Conservation (phyloP, 192 early-diverging fungal genomes). For the Piromyces sp. region DNA sequence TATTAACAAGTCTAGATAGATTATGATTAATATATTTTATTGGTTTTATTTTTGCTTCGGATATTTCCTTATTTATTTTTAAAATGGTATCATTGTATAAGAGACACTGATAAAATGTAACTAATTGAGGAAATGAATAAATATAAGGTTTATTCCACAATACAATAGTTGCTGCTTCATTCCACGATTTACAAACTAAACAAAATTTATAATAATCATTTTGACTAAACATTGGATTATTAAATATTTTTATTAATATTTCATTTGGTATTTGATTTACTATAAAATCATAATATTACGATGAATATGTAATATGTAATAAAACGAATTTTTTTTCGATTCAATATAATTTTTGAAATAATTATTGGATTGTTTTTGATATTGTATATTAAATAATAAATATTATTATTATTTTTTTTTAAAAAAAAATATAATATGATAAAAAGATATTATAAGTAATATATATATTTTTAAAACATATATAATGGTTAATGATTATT, state of each 20-base stretch:
- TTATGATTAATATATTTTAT: not conserved
- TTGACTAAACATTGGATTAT: not conserved
- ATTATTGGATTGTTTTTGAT: too few relatives aligned
- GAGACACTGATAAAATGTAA: not conserved
- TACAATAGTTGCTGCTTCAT: not conserved
- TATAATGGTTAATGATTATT: too few relatives aligned
- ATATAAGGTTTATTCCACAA: not conserved
- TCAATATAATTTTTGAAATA: too few relatives aligned
- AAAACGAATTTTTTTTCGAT: too few relatives aligned
- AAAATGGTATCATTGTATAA: not conserved
- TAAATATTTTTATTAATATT: not conserved
- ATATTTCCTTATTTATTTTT: not conserved
- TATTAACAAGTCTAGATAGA: not conserved
- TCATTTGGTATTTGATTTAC: not conserved
- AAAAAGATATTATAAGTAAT: too few relatives aligned
- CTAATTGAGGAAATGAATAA: not conserved
- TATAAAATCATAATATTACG: not conserved
- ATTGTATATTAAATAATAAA: too few relatives aligned
- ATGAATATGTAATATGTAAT: too few relatives aligned
- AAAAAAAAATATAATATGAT: too few relatives aligned
- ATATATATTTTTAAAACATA: too few relatives aligned
- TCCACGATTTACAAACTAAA: not conserved
- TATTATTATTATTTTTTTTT: too few relatives aligned
- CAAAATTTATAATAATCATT: not conserved
- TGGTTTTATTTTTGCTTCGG: too few relatives aligned